A percentile compares a stretch with the other conserved stretches of the same genome.
Evolutionary conservation across 352 stramenopile genomes (phyloP).

Genomic region (Globisporangium heterothallicum): DNA sequence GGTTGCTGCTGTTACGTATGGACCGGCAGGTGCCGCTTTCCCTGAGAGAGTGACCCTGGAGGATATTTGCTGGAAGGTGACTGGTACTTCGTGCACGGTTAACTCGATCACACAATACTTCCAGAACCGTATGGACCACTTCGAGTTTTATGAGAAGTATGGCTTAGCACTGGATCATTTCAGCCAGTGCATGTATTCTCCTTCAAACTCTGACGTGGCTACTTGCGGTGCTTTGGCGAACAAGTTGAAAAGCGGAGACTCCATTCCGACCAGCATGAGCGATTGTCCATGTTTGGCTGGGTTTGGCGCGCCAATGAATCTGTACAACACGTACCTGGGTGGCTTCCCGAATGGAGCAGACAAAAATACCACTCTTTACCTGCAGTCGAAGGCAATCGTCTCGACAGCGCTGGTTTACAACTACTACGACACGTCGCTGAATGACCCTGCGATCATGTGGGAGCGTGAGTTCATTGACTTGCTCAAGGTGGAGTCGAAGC

Average conservation of each 20-base stretch:
- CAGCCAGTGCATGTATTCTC: slow-evolving; percentile 51
- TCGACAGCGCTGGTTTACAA: slow-evolving; percentile 60
- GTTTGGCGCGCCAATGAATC: slow-evolving; percentile 61
- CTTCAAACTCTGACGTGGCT: slow-evolving; percentile 40
- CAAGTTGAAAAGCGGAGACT: slow-evolving; percentile 26
- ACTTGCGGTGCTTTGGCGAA: slow-evolving; percentile 37
- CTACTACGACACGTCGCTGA: slow-evolving; percentile 40
- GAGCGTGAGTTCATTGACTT: slow-evolving; percentile 54
- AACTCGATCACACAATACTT: slow-evolving; percentile 65
- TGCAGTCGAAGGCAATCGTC: slow-evolving; percentile 40
- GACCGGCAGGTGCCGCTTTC: slow-evolving; percentile 15
- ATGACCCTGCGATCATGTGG: slow-evolving; percentile 45
- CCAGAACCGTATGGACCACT: slow-evolving; percentile 56
- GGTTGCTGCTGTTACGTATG: slow-evolving; percentile 32
- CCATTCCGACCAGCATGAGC: slow-evolving; percentile 45
- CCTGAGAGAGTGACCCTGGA: slow-evolving; percentile 25
- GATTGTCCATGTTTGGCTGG: slow-evolving; percentile 55
- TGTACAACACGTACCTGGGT: slow-evolving; percentile 63
- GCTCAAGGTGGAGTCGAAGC: slow-evolving; percentile 34
- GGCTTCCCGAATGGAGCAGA: slow-evolving; percentile 42
- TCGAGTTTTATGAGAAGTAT: slow-evolving; percentile 52
- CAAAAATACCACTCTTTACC: slow-evolving; percentile 46
- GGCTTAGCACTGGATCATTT: slow-evolving; percentile 49
- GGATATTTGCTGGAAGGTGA: slow-evolving; percentile 68
- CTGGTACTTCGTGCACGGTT: slow-evolving; percentile 46